Evolutionary conservation across 2,329 filamentous ascomycete species (phyloP), one percentile per base, ranked within the genome.

Genomic region (Microascus cirrosus): DNA sequence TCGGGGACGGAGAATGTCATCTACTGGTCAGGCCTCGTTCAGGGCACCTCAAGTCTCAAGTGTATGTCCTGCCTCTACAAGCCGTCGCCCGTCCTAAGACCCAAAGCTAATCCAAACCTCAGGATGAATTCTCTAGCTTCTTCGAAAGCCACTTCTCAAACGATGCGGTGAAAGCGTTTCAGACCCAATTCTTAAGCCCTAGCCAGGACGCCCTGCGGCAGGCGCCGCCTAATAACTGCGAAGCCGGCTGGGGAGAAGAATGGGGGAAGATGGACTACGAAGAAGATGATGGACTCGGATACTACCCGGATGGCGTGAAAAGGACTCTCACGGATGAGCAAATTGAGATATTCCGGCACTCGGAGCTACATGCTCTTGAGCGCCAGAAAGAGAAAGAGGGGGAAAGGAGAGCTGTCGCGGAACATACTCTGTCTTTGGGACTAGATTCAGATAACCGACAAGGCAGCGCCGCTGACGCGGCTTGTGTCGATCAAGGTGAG

Each of bases 261-360:
- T 32, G 1, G 11, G 15, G 11, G 6, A 20, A 45, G 34, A 15
- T 50, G 22, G 69, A 71, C 6, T 66, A 71, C 20, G 61, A 60
- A n/a, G 62, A 65, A 32, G 81, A 85, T 45, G 87, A 89, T 66
- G 83, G 74, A 1, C 75, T 96, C 18, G 93, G 91, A 20, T 93
- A 90, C 70, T 97, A 97, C 64, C 72, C 81, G 1, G 92, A 97
- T 66, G 92, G 93, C 2, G 83, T 85, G 61, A 94, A 94, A 68
- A 86, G 93, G 48, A 96, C 91, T 20, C 77, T 97, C 65, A 96
- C 92, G 11, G 89, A 96, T 66, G 89, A 91, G 64, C 89, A 96
- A 74, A 90, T 96, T 63, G 83, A 83, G 57, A 93, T 96, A 61
- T 96, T 96, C 69, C 81, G 92, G 61, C 90, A 95, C 67, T 93